Base-by-base conservation (phyloP, 2,329 filamentous ascomycete genomes). In the Aspergillus udagawae region DNA sequence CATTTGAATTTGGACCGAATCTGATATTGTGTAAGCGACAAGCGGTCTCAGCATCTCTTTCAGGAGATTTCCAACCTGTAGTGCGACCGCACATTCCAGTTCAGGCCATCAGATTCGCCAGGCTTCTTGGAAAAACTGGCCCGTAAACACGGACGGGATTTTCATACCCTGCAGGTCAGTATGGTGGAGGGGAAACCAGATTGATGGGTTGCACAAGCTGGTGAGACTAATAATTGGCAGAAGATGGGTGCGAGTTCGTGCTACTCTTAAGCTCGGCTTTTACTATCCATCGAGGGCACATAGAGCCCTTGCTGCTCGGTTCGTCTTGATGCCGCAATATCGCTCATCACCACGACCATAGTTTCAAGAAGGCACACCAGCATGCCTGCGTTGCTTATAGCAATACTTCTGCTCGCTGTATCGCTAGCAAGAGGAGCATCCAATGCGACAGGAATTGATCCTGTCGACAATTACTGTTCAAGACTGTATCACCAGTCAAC, bases 401-500 rank as follows among this genome's bases (percentile, higher is more conserved):
- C 10, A 23, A 47, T 41, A 27, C 50, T 56, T 23, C 38, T 51
- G 44, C 21, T 48, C 17, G 52, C 53, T 47, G 56, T 65, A 12
- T 62, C 57, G 3, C 64, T 65, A 45, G 65, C 61, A 6, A 53
- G 57, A 14, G 64, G 61, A 35, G 63, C 50, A 28, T 42, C 59
- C 2, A 53, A 50, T 7, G 48, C 56, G 6, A 60, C 63, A 1
- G 61, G 60, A 47, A 51, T 69, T 32, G 63, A 70, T 55, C 63
- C 67, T 9, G 63, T 69, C 45, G 47, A 52, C 17, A 66, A 67
- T 53, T 66, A 68, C 53, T 70, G 68, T 55, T 57, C 63, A 42
- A 62, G 69, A 50, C 57, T 69, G 35, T 63, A 65, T 29, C 68
- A 70, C 55, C 67, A 69, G 60, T 70, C 68, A n/a, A 55, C 61